These are phyloP conservation scores for Chrysanthemum lavandulifolium DNA, from an alignment of 129 eudicot genomes.

Conservation along the genomic window DNA sequence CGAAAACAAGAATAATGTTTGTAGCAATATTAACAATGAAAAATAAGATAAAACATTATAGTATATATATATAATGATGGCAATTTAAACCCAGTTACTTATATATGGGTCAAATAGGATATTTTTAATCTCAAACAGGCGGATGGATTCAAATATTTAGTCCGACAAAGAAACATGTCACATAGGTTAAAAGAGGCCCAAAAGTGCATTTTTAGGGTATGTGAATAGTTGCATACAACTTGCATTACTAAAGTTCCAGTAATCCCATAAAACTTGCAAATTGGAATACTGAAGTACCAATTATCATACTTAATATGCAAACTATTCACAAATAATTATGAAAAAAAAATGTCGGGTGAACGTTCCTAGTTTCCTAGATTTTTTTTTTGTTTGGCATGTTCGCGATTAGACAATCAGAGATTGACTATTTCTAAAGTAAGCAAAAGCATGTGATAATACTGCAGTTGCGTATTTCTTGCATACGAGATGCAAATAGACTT, in stretches of 20 bases:
- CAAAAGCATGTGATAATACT: slow-evolving; percentile 42
- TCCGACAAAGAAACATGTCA: background rate
- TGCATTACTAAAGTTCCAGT: too few species aligned
- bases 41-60: background rate
- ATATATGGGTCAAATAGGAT: background rate
- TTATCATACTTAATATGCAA: too few species aligned
- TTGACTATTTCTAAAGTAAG: background rate
- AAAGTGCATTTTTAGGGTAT: too few species aligned
- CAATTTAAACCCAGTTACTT: background rate
- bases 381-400: too few species aligned
- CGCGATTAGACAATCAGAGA: too few species aligned
- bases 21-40: background rate
- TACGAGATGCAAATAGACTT: slow-evolving; percentile 96
- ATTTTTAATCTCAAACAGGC: background rate
- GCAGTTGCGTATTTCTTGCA: slow-evolving; percentile 97
- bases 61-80: background rate
- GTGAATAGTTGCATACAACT: too few species aligned
- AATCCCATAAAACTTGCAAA: too few species aligned
- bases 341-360: slow-evolving; percentile 5
- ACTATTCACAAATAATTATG: background rate
- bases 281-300: too few species aligned
- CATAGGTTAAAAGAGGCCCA: background rate
- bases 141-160: background rate
- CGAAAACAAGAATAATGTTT: slow-evolving; percentile 25
- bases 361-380: too few species aligned